Base-by-base conservation (phyloP, 805 yeast genomes). In the Starmerella bombi region DNA sequence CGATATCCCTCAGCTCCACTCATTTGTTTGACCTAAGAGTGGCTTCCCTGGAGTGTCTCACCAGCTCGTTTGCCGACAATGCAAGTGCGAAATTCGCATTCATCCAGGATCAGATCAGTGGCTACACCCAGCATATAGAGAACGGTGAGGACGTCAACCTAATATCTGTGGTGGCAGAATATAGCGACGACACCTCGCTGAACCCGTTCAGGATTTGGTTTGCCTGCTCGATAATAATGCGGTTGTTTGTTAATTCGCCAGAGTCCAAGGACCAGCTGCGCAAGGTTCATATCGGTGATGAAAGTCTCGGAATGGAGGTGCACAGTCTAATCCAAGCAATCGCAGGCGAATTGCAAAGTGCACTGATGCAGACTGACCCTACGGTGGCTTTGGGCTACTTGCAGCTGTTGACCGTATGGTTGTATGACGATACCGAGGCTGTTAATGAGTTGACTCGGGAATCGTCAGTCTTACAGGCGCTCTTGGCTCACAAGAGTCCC, bases 131-230 rank as follows among this genome's bases (percentile, higher is more conserved):
- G 20, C 15, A 18, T 4, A 9, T 20, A 2, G 41, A 22, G 22
- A 16, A 28, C 7, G 30, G 19, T 21, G 36, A 23, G 5, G 35
- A 51, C 2, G 77, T 73, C 3, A 85, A 84, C 55, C 60, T 91
- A 1, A 75, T 91, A 42, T 64, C 74, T 20, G 71, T 80, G 0
- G 59, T 91, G 5, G 69, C 84, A 49, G 88, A 80, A 48, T 83
- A 80, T 52, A 88, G 86, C 48, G 72, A 76, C 3, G 79, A 75
- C 17, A 57, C 69, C 36, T 72, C 76, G 40, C 60, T 86, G 25
- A 88, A 91, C 50, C 96, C 99, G 0, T 91, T 85, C 56, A 74
- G 76, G 52, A 60, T 75, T 1, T 91, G 94, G 91, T 86, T 88
- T 60, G 74, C 94, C 0, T 64, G 80, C 2, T 70, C 75, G 3